phyloP scores from a whole-genome alignment of 306 rosid genomes.

The Trifolium pratense region DNA sequence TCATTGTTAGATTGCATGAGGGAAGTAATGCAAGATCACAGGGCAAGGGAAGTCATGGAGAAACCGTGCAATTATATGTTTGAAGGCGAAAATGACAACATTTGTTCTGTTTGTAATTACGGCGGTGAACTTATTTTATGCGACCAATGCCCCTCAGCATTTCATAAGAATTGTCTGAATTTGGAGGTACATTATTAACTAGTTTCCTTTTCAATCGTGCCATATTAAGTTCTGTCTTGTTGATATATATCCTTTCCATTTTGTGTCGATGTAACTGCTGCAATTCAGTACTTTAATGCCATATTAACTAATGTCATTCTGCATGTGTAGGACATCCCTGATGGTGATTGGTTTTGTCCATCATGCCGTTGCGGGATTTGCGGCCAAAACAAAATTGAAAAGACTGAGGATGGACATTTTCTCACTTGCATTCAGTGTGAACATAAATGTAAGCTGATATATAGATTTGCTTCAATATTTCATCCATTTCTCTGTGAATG shows the following conservation, averaged over 20 bases:
- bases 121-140: constrained; percentile 88
- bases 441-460: constrained; percentile 62
- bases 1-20: constrained; percentile 74
- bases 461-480: constrained; percentile 36
- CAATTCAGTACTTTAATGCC: constrained; percentile 25
- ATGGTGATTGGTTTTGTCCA: constrained; percentile 92
- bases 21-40: constrained; percentile 45
- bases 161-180: constrained; percentile 69
- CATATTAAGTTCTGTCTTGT: constrained; percentile 26
- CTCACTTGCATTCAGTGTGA: constrained; percentile 82
- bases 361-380: constrained; percentile 80
- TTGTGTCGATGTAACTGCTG: not conserved
- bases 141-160: constrained; percentile 84
- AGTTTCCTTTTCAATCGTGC: constrained; percentile 32
- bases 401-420: constrained; percentile 36
- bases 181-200: constrained; percentile 60
- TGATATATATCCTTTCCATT: constrained; percentile 32
- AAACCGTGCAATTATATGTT: constrained; percentile 27
- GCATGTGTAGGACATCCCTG: constrained; percentile 71
- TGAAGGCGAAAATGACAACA: constrained; percentile 64
- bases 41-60: constrained; percentile 29
- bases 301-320: constrained; percentile 28
- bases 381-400: constrained; percentile 43
- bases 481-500: constrained; percentile 7
- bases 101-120: constrained; percentile 79